Evolutionary conservation across 495 filamentous ascomycete genomes (phyloP).

Genomic region (Neurospora sp.): DNA sequence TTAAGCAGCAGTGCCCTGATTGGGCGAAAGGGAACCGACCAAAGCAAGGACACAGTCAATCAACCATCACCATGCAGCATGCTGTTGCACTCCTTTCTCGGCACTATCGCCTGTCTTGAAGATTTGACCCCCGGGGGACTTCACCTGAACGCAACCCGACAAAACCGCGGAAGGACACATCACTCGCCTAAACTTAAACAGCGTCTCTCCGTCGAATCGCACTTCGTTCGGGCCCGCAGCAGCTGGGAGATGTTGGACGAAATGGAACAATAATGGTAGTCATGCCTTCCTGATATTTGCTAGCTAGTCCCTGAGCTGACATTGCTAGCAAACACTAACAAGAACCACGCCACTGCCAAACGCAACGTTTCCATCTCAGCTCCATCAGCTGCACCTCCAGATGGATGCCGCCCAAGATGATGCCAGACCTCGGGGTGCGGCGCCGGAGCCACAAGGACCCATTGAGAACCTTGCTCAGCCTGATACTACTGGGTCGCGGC

Average conservation of each 20-base stretch:
- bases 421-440: not conserved
- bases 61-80: not conserved
- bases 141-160: not conserved
- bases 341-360: not conserved
- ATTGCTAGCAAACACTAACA: not conserved
- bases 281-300: not conserved
- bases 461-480: not conserved
- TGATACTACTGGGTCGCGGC: not conserved
- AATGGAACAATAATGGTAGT: not conserved
- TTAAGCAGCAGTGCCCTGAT: constrained; percentile 1
- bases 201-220: not conserved
- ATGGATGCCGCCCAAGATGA: not conserved
- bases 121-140: not conserved
- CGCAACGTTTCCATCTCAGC: not conserved
- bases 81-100: not conserved
- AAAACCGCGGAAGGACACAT: not conserved
- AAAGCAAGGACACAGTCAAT: not conserved
- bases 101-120: not conserved
- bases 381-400: not conserved
- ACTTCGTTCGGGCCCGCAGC: not conserved
- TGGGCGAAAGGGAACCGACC: not conserved
- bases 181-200: not conserved
- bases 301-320: not conserved
- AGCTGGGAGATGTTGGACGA: not conserved
- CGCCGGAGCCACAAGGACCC: not conserved